Conservation (phyloP, 345 rosid species). For the Angophora floribunda region DNA sequence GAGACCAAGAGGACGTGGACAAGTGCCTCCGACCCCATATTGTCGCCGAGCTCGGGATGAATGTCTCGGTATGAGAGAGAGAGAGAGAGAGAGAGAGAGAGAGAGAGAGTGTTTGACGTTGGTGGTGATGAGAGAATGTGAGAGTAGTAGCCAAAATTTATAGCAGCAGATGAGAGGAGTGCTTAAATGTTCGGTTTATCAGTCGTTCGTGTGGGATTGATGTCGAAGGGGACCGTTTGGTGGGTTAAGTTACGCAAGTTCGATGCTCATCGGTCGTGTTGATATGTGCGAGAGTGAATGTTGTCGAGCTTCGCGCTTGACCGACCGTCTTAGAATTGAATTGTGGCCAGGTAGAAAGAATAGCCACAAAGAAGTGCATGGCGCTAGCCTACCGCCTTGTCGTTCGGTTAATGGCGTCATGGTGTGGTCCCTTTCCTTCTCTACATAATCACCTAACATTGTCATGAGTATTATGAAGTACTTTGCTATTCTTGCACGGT, state of each 20-base stretch:
- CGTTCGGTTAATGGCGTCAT: neutral
- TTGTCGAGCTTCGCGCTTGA: neutral
- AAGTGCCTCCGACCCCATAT: conserved; percentile 4
- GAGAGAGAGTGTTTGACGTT: neutral
- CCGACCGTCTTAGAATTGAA: neutral
- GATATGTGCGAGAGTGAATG: neutral
- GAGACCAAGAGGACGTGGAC: conserved; percentile 28
- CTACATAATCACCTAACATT: neutral
- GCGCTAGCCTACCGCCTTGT: neutral
- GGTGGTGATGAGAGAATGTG: neutral
- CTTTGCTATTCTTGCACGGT: no score
- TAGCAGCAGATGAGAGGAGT: neutral
- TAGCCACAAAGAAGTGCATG: neutral
- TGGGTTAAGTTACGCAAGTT: neutral
- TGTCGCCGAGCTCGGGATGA: neutral
- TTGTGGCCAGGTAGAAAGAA: neutral
- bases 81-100: neutral
- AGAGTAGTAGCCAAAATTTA: neutral
- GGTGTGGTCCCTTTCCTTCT: neutral
- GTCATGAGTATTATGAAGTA: neutral
- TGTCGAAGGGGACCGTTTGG: neutral
- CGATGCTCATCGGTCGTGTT: neutral
- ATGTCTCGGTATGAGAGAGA: neutral
- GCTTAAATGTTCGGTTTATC: neutral
- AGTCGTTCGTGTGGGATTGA: neutral